Percentiles rank a stretch among this genome's conserved stretches.
Conservation (phyloP, 805 yeast genomes). For the Ogataea neopini region DNA sequence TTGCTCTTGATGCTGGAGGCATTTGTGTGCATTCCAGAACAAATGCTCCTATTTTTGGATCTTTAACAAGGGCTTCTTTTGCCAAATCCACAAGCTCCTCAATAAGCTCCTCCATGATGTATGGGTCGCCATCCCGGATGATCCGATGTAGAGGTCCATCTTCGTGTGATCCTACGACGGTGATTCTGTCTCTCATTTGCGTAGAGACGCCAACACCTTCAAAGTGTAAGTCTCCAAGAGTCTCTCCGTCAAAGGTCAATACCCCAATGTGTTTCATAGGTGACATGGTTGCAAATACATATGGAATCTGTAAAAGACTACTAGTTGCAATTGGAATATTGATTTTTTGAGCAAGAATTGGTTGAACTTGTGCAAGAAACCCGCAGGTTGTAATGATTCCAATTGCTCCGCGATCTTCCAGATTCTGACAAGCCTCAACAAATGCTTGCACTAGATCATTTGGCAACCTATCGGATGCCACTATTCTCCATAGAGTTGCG, state of each 20-base stretch:
- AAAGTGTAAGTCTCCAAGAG: slow-evolving; percentile 1
- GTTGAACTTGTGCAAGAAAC: slow-evolving; percentile 4
- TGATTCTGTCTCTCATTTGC: neutral
- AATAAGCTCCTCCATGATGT: slow-evolving; percentile 2
- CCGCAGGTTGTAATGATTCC: slow-evolving; percentile 2
- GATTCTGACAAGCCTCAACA: slow-evolving; percentile 2
- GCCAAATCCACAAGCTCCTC: slow-evolving; percentile 1
- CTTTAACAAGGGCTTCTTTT: neutral
- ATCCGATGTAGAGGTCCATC: slow-evolving; percentile 2
- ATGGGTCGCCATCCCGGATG: slow-evolving; percentile 2
- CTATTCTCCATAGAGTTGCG: slow-evolving; percentile 2
- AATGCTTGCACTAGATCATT: neutral
- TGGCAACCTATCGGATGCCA: slow-evolving; percentile 1
- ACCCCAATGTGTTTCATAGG: neutral
- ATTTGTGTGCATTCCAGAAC: slow-evolving; percentile 4
- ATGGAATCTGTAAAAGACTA: slow-evolving; percentile 1
- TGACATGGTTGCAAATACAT: slow-evolving; percentile 1
- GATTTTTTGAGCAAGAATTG: neutral
- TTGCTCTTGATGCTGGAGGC: slow-evolving; percentile 3
- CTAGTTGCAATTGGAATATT: slow-evolving; percentile 4
- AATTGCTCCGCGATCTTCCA: slow-evolving; percentile 3
- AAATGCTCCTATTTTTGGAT: slow-evolving; percentile 5
- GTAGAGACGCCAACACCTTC: slow-evolving; percentile 1
- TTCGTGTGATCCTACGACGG: slow-evolving; percentile 2
- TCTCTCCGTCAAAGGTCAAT: slow-evolving; percentile 1